These are phyloP conservation scores for Panaeolus papilionaceus DNA, from an alignment of 768 basidiomycete genomes.

Conservation along the genomic window DNA sequence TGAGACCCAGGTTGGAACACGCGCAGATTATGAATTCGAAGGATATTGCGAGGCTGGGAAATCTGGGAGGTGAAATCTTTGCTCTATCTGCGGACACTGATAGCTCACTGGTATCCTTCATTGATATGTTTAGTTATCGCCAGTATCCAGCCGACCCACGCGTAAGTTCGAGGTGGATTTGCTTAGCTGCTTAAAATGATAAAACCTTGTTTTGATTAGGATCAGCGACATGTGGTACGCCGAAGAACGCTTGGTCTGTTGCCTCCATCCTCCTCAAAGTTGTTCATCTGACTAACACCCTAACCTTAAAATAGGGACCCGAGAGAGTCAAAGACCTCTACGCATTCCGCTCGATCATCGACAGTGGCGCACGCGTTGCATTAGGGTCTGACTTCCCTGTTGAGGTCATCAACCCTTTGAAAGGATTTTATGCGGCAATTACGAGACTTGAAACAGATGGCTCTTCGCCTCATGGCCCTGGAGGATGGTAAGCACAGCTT, in stretches of 20 bases:
- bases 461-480: constrained; percentile 79
- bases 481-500: constrained; percentile 71
- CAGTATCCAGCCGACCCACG: constrained; percentile 91
- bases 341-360: constrained; percentile 79
- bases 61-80: constrained; percentile 69
- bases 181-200: neutral
- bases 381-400: constrained; percentile 93
- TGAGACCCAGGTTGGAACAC: constrained; percentile 85
- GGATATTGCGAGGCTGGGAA: constrained; percentile 80
- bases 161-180: constrained; percentile 50
- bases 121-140: constrained; percentile 69
- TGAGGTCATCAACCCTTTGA: constrained; percentile 83
- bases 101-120: too few relatives aligned
- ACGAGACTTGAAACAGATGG: constrained; percentile 75
- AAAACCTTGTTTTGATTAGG: constrained; percentile 37
- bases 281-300: neutral
- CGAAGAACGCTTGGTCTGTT: constrained; percentile 73
- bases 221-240: constrained; percentile 93
- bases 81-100: too few relatives aligned
- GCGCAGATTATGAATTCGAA: constrained; percentile 83
- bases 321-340: constrained; percentile 87
- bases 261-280: neutral
- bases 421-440: constrained; percentile 87
- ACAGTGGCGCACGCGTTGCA: constrained; percentile 70
- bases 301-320: constrained; percentile 58